Percentiles rank a stretch among this genome's conserved stretches.
Evolutionary conservation across 495 filamentous ascomycete species (phyloP).

Genomic region (Penicilliopsis zonata): DNA sequence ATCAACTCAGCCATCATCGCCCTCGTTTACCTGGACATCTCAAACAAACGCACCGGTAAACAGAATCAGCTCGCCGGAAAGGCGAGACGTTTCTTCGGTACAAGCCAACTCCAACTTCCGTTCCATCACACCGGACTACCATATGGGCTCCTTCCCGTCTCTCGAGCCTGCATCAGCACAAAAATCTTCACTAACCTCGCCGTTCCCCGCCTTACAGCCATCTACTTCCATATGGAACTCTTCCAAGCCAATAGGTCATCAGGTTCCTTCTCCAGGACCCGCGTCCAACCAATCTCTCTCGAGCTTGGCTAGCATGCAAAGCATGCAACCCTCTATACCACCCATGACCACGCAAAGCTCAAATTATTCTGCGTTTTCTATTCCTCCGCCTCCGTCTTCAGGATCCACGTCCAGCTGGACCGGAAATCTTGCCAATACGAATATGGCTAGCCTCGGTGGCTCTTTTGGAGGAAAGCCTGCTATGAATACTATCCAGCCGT

Average conservation of each 20-base stretch:
- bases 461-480: slow-evolving; percentile 11
- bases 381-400: slow-evolving; percentile 30
- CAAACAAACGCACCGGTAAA: slow-evolving; percentile 11
- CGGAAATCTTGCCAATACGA: slow-evolving; percentile 2
- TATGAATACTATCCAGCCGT: slow-evolving; percentile 9
- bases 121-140: slow-evolving; percentile 41
- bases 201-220: slow-evolving; percentile 24
- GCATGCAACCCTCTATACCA: slow-evolving; percentile 12
- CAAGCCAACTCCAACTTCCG: slow-evolving; percentile 21
- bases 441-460: too few relatives aligned
- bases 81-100: slow-evolving; percentile 5
- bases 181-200: slow-evolving; percentile 13
- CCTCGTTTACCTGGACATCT: slow-evolving; percentile 38
- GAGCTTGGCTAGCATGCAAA: slow-evolving; percentile 16
- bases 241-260: slow-evolving; percentile 3
- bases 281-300: slow-evolving; percentile 13
- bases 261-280: slow-evolving; percentile 9
- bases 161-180: slow-evolving; percentile 27
- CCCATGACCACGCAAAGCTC: slow-evolving; percentile 11
- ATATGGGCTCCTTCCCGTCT: slow-evolving; percentile 35
- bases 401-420: background rate
- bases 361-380: slow-evolving; percentile 34
- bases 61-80: slow-evolving; percentile 8
- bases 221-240: slow-evolving; percentile 18
- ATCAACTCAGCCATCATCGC: slow-evolving; percentile 15